Conservation (phyloP, 495 filamentous ascomycete species). For the Aspergillus ostianus region DNA sequence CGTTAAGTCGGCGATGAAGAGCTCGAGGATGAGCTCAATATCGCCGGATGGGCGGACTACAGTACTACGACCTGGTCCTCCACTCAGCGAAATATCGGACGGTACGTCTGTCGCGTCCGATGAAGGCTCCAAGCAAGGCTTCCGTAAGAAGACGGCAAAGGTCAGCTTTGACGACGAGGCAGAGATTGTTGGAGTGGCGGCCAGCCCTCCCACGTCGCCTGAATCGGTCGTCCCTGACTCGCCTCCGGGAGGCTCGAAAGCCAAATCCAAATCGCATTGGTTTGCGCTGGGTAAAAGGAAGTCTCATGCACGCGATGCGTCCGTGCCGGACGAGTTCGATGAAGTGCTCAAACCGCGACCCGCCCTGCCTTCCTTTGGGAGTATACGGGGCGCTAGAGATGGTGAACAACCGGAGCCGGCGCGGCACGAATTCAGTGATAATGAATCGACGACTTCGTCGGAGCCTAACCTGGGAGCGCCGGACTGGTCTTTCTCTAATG, state of each 20-base stretch:
- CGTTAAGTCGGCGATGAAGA: slow-evolving; percentile 82
- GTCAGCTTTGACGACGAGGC: slow-evolving; percentile 86
- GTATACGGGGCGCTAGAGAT: slow-evolving; percentile 55
- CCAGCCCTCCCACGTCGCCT: slow-evolving; percentile 47
- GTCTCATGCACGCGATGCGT: slow-evolving; percentile 15
- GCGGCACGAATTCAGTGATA: slow-evolving; percentile 34
- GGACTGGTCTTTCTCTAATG: slow-evolving; percentile 51
- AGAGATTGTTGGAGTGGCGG: slow-evolving; percentile 59
- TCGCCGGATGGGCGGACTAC: slow-evolving; percentile 41
- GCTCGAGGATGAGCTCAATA: slow-evolving; percentile 51
- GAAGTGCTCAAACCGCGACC: slow-evolving; percentile 71
- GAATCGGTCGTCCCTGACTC: slow-evolving; percentile 50
- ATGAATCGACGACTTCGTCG: slow-evolving; percentile 38
- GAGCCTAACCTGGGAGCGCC: slow-evolving; percentile 18
- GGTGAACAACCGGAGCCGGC: slow-evolving; percentile 18
- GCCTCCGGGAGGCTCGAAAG: slow-evolving; percentile 37
- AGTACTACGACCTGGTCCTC: slow-evolving; percentile 31
- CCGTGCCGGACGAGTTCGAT: slow-evolving; percentile 56
- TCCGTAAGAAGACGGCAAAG: slow-evolving; percentile 66
- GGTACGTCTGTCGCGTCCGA: slow-evolving; percentile 58
- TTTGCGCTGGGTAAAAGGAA: slow-evolving; percentile 52
- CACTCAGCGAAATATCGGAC: slow-evolving; percentile 59
- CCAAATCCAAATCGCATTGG: slow-evolving; percentile 50
- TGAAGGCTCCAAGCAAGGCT: slow-evolving; percentile 46
- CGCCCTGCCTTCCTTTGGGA: slow-evolving; percentile 80